Evolutionary conservation across 352 stramenopile genomes (phyloP), one percentile per base, ranked within the genome.

Genomic region (Globisporangium canariense): DNA sequence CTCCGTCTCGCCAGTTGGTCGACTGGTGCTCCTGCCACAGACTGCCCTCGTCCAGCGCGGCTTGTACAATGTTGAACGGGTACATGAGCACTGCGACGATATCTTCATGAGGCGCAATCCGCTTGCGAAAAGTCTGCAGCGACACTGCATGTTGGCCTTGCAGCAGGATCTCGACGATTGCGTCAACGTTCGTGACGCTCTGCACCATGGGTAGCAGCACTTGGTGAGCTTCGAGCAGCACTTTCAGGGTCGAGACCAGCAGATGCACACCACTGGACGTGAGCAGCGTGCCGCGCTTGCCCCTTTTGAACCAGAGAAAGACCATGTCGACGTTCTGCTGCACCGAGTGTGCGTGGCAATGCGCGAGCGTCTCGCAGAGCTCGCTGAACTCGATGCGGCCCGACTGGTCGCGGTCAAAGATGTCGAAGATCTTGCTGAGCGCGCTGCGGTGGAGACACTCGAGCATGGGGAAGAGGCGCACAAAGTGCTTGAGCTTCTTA

Each of bases 391-490:
- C 76, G 50, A 91, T 66, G 51, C 70, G 69, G 1, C 77, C 68
- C 10, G 75, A 80, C 4, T 52, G 30, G 43, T 87, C 74, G 0
- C 64, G 52, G 61, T 89, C 80, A 57, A 91, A 86, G 0, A 86
- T 69, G 8, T 61, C 28, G 51, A 83, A 93, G 2, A 89, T 50
- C 7, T 64, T 53, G 32, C 74, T 76, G 20, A 79, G 66, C 7
- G 65, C 71, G 1, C 68, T 57, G n/a, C 65, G 74, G 16, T 71
- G 78, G 45, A 76, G 62, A 16, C 62, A 22, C 13, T 46, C 40
- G 14, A 93, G 58, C 52, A 77, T 52, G 20, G 83, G 81, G 54
- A 91, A 93, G 16, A 93, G 71, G 54, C 72, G 74, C 52, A 77
- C 60, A n/a, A 93, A 74, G 51, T 76, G 75, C 30, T 71, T 70